A percentile compares a stretch with the other conserved stretches of the same genome.
Evolutionary conservation across 768 basidiomycete genomes (phyloP).

Genomic region (Agaricus subrufescens): DNA sequence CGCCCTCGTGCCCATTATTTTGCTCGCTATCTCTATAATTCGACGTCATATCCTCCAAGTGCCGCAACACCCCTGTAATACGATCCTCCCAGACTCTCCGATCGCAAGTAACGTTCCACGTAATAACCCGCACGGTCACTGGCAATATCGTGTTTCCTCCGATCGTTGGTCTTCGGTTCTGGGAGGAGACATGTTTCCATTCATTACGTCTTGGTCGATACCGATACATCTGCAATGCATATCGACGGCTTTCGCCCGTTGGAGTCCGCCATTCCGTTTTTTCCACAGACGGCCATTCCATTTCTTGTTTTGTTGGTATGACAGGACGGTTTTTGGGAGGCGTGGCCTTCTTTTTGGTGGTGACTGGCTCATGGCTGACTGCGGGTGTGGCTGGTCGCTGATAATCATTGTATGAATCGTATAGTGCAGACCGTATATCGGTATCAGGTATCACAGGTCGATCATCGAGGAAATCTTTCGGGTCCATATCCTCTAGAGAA

Average conservation of each 20-base stretch:
- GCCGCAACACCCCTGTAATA: constrained; percentile 41
- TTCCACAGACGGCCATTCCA: too few species aligned
- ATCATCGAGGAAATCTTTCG: too few species aligned
- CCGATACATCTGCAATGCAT: constrained; percentile 31
- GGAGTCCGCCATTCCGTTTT: not conserved
- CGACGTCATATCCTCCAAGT: constrained; percentile 47
- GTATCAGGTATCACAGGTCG: too few species aligned
- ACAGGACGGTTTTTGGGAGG: not conserved
- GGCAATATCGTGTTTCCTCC: constrained; percentile 27
- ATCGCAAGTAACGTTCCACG: constrained; percentile 69
- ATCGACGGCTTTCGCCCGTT: constrained; percentile 24
- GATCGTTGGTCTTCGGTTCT: constrained; percentile 19
- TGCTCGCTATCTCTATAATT: constrained; percentile 19
- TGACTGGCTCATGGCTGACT: too few species aligned
- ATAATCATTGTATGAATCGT: too few species aligned
- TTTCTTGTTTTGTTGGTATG: constrained; percentile 5
- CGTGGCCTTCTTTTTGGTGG: too few species aligned
- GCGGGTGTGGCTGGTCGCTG: too few species aligned
- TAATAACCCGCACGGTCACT: constrained; percentile 51
- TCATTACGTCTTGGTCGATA: constrained; percentile 32
- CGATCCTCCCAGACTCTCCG: constrained; percentile 34
- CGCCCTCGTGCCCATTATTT: constrained; percentile 23
- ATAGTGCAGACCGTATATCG: too few species aligned
- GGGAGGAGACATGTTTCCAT: constrained; percentile 42
- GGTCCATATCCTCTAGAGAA: not conserved